Conservation (phyloP, 1,284 basidiomycete genomes). For the Heterobasidion parviporum region DNA sequence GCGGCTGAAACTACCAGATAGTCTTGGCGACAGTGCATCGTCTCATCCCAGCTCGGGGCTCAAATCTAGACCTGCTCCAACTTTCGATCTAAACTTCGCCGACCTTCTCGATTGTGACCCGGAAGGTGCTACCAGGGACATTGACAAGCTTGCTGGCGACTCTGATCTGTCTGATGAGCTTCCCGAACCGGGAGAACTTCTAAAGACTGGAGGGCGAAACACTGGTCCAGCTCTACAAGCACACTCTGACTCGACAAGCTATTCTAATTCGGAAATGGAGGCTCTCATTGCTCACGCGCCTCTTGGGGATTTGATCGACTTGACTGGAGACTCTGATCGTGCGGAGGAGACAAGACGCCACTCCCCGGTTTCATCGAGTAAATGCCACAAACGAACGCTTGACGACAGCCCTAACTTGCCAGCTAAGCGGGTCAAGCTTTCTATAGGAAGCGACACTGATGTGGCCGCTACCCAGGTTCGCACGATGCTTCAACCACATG, state of each 20-base stretch:
- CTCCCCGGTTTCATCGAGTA: neutral
- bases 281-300: conserved; percentile 22
- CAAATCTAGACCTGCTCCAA: conserved; percentile 26
- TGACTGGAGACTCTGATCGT: neutral
- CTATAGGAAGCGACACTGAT: neutral
- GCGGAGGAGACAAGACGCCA: too few relatives aligned
- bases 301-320: conserved; percentile 7
- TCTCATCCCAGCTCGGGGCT: neutral
- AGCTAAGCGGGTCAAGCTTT: neutral
- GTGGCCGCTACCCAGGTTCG: neutral
- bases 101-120: conserved; percentile 29
- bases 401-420: neutral
- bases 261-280: conserved; percentile 31
- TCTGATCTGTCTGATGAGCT: conserved; percentile 23
- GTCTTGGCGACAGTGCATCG: conserved; percentile 3
- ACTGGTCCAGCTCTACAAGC: neutral
- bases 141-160: neutral
- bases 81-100: conserved; percentile 48
- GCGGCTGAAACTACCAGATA: conserved; percentile 36
- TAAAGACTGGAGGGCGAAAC: neutral
- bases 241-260: conserved; percentile 19
- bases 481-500: too few relatives aligned
- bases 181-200: conserved; percentile 31
- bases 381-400: neutral
- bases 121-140: conserved; percentile 16